A percentile compares a stretch with the other conserved stretches of the same genome.
phyloP scores from a whole-genome alignment of 2,329 filamentous ascomycete genomes.

The Colletotrichum zoysiae region DNA sequence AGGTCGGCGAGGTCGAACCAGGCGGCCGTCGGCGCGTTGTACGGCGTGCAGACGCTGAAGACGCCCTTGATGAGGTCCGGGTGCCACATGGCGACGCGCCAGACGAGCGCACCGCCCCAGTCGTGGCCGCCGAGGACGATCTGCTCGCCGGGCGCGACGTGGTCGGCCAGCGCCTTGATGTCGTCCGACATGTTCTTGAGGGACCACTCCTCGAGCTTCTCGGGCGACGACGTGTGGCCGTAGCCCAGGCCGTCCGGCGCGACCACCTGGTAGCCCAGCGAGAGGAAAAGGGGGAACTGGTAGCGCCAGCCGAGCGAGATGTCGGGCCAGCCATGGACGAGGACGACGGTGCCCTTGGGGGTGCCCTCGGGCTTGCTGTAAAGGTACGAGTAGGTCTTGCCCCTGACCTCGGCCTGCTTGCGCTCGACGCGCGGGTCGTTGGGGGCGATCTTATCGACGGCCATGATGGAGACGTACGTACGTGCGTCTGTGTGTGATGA shows the following conservation, averaged over 20 bases:
- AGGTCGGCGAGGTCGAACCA: slow-evolving; percentile 71
- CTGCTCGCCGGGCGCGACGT: slow-evolving; percentile 59
- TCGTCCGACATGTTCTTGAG: slow-evolving; percentile 81
- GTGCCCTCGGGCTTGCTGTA: slow-evolving; percentile 61
- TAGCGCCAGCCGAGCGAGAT: slow-evolving; percentile 88
- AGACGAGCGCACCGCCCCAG: slow-evolving; percentile 87
- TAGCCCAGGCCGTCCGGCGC: slow-evolving; percentile 91
- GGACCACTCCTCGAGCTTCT: slow-evolving; percentile 64
- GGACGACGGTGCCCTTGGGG: slow-evolving; percentile 62
- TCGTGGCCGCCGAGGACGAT: slow-evolving; percentile 93
- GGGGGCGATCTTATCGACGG: slow-evolving; percentile 72
- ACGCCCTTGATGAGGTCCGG: slow-evolving; percentile 79
- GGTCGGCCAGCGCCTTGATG: slow-evolving; percentile 76
- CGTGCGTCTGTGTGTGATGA: slow-evolving; percentile 21
- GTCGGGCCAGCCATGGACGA: slow-evolving; percentile 85
- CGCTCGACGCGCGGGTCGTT: slow-evolving; percentile 76
- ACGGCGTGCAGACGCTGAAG: slow-evolving; percentile 87
- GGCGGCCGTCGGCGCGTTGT: slow-evolving; percentile 63
- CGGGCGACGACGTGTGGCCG: slow-evolving; percentile 78
- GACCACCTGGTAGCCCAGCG: slow-evolving; percentile 81
- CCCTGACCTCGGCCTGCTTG: slow-evolving; percentile 73
- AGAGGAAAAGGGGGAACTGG: slow-evolving; percentile 83
- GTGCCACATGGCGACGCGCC: slow-evolving; percentile 79
- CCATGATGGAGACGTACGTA: slow-evolving; percentile 54
- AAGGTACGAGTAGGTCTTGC: slow-evolving; percentile 77